These are phyloP conservation scores for Naganishia vaughanmartiniae DNA, from an alignment of 768 basidiomycete species.

Conservation along the genomic window DNA sequence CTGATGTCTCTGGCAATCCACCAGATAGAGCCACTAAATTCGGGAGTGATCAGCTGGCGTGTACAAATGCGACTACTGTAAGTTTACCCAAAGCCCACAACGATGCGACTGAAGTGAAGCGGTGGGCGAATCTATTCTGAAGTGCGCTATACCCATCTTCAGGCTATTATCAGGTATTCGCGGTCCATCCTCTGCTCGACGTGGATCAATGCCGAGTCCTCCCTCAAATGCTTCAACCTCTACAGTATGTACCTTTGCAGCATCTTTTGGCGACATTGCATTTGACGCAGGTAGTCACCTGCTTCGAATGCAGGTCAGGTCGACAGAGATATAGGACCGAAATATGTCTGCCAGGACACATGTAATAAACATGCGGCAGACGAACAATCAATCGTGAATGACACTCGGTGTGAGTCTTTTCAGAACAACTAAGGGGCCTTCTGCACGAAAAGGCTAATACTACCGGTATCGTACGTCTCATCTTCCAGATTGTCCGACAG, in stretches of 20 bases:
- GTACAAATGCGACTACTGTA: constrained; percentile 40
- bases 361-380: constrained; percentile 47
- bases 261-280: too few species aligned
- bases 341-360: constrained; percentile 50
- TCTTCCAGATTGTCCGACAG: constrained; percentile 45
- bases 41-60: constrained; percentile 43
- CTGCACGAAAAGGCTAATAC: background rate
- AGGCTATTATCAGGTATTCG: constrained; percentile 43
- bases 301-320: background rate
- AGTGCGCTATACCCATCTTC: background rate
- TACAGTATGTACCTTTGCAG: constrained; percentile 39
- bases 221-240: constrained; percentile 36
- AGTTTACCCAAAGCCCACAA: background rate
- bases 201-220: constrained; percentile 50
- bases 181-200: constrained; percentile 48
- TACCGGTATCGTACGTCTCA: background rate
- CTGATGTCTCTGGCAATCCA: too few species aligned
- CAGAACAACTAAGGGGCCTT: background rate
- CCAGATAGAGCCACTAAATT: constrained; percentile 43
- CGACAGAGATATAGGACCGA: constrained; percentile 30
- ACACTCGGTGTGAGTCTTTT: constrained; percentile 19
- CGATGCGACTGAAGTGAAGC: background rate
- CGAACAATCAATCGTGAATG: constrained; percentile 38
- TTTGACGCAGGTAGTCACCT: background rate
- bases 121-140: background rate